phyloP scores from a whole-genome alignment of 2,329 filamentous ascomycete genomes.

The Neurospora crassa region DNA sequence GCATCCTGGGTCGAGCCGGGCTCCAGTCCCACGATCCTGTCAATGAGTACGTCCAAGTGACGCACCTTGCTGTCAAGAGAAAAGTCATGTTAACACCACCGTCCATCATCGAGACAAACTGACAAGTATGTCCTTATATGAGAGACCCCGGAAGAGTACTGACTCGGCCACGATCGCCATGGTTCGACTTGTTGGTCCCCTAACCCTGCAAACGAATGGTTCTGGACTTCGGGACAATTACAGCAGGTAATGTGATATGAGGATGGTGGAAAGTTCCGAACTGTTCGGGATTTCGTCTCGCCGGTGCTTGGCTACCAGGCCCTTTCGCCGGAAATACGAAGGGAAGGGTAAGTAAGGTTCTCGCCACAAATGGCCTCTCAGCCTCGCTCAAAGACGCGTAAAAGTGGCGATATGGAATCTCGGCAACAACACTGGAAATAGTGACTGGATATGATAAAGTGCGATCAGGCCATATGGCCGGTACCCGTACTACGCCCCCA shows the following conservation, averaged over 20 bases:
- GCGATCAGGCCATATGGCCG: background rate
- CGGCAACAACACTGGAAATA: background rate
- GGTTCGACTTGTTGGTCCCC: conserved; percentile 2
- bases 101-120: background rate
- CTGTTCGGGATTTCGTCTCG: background rate
- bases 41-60: conserved; percentile 54
- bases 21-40: conserved; percentile 44
- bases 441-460: background rate
- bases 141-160: conserved; percentile 13
- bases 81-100: conserved; percentile 11
- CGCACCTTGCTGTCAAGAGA: conserved; percentile 44
- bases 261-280: background rate
- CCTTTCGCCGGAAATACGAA: background rate
- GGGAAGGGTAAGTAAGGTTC: background rate
- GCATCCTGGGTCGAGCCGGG: conserved; percentile 24
- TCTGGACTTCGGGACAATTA: conserved; percentile 1
- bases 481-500: too few relatives aligned
- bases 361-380: background rate
- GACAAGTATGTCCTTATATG: background rate
- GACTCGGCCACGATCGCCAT: conserved; percentile 41
- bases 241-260: background rate
- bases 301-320: background rate
- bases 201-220: background rate
- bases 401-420: background rate
- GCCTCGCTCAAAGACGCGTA: background rate